These are phyloP conservation scores for Nyctanthes arbortristis DNA, from an alignment of 257 asterid genomes.

Conservation along the genomic window DNA sequence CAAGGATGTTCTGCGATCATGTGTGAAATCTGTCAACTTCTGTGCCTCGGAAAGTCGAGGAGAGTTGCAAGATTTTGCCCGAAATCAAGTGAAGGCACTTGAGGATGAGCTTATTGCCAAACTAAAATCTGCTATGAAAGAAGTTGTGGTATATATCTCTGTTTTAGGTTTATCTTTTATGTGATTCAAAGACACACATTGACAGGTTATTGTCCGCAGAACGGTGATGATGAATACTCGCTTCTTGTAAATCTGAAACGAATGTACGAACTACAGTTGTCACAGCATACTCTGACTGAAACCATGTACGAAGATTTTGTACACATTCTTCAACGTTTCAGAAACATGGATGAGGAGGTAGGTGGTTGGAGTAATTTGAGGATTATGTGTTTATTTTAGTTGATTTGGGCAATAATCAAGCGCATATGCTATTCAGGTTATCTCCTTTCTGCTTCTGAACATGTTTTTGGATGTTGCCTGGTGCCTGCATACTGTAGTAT, in stretches of 20 bases:
- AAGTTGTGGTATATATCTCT: conserved; percentile 60
- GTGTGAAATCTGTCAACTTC: conserved; percentile 79
- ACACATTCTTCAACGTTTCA: conserved; percentile 62
- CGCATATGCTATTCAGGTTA: conserved; percentile 57
- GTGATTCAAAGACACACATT: conserved; percentile 26
- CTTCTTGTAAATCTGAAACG: conserved; percentile 89
- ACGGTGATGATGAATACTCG: conserved; percentile 91
- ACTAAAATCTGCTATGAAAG: conserved; percentile 79
- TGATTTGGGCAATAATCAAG: conserved; percentile 26
- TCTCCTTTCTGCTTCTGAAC: conserved; percentile 81
- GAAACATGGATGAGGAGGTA: conserved; percentile 88
- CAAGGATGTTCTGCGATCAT: conserved; percentile 89
- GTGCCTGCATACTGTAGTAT: conserved; percentile 68
- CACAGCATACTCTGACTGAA: conserved; percentile 59
- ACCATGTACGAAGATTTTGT: conserved; percentile 67
- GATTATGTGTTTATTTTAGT: conserved; percentile 11
- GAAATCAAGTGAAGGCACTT: conserved; percentile 70
- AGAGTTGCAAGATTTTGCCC: conserved; percentile 82
- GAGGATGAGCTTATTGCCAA: conserved; percentile 75
- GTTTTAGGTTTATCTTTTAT: conserved; percentile 14
- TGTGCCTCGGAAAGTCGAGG: conserved; percentile 87
- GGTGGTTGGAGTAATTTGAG: conserved; percentile 20
- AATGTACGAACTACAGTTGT: conserved; percentile 83
- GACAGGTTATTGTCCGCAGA: conserved; percentile 53
- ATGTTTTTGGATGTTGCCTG: conserved; percentile 92